A percentile compares a stretch with the other conserved stretches of the same genome.
phyloP scores from a whole-genome alignment of 345 rosid genomes.

The Microthlaspi erraticum region DNA sequence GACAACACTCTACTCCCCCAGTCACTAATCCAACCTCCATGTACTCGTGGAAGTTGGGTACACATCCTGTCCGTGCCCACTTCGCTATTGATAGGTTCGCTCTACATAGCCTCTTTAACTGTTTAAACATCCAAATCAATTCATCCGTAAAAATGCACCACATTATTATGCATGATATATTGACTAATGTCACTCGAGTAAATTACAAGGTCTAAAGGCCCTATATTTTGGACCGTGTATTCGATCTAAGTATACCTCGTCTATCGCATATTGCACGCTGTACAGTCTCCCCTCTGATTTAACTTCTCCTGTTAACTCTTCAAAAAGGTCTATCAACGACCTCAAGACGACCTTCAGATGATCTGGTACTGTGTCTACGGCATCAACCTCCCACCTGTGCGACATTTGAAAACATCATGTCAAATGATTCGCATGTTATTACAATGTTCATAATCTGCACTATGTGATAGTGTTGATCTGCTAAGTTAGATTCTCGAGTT shows the following conservation, averaged over 20 bases:
- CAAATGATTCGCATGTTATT: neutral
- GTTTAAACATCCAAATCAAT: neutral
- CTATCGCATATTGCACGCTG: conserved; percentile 6
- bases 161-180: neutral
- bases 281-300: conserved; percentile 6
- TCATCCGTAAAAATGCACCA: neutral
- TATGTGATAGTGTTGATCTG: too few relatives aligned
- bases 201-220: too few relatives aligned
- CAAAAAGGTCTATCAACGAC: conserved; percentile 2
- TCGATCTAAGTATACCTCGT: neutral
- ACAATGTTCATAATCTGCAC: too few relatives aligned
- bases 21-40: conserved; percentile 10
- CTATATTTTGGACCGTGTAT: too few relatives aligned
- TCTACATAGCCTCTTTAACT: neutral
- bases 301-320: conserved; percentile 2
- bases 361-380: neutral
- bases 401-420: neutral
- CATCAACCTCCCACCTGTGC: conserved; percentile 1
- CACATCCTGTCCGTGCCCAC: neutral
- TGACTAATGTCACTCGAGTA: neutral
- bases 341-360: neutral
- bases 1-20: neutral
- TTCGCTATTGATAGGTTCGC: neutral
- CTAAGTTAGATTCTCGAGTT: too few relatives aligned
- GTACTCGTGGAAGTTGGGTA: neutral